Conservation (phyloP, 345 rosid genomes). For the Populus ilicifolia region DNA sequence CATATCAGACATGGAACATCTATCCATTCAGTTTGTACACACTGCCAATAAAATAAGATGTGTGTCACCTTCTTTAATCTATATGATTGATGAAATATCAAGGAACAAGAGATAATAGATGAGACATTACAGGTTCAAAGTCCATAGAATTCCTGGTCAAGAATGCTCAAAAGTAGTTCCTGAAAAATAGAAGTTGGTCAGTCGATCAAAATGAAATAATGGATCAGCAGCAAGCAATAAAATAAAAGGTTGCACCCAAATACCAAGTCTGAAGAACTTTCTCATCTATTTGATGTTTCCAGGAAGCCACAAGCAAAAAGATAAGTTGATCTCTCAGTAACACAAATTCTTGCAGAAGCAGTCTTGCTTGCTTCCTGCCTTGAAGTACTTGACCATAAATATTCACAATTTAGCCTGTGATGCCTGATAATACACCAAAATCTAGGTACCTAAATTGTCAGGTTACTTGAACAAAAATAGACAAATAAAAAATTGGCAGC, state of each 20-base stretch:
- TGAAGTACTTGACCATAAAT: conserved; percentile 9
- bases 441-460: not conserved
- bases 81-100: not conserved
- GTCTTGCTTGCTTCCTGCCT: not conserved
- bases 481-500: not conserved
- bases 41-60: not conserved
- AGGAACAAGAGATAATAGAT: not conserved
- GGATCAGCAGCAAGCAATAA: not conserved
- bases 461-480: not conserved
- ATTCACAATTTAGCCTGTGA: not conserved
- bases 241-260: not conserved
- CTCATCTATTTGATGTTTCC: not conserved
- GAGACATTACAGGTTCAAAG: not conserved
- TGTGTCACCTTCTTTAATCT: not conserved
- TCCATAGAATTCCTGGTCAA: not conserved
- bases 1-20: not conserved
- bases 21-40: not conserved
- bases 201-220: not conserved
- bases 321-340: not conserved
- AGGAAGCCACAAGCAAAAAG: not conserved
- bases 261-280: not conserved
- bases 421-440: conserved; percentile 1
- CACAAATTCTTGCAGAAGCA: not conserved
- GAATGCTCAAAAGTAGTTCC: not conserved
- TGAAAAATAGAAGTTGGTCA: not conserved